Evolutionary conservation across 208 protist species (phyloP), one percentile per base, ranked within the genome.

Genomic region (Spongospora subterranea): DNA sequence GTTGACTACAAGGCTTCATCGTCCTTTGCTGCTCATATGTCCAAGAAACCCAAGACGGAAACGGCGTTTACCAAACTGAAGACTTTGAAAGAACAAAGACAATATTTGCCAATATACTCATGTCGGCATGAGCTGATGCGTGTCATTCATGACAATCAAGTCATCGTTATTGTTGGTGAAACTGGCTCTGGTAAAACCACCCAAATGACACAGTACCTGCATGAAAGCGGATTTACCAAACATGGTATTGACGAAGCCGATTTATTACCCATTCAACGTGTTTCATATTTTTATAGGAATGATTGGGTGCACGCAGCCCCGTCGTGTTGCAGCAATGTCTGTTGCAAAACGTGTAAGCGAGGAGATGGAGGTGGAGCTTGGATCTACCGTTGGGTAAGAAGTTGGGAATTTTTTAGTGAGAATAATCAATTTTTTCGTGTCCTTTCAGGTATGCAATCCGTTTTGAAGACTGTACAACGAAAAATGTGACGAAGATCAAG

Each of bases 301-400:
- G n/a, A 90, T 91, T 40, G 89, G 89, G 32, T 91, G 89, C 50
- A 91, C 89, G 1, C 99, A 99, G 93, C 99, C 99, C 38, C 95
- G 99, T 20, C 96, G 99, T 71, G 98, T 99, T 76, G 99, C 99
- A 6, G 99, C 99, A 6, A 98, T 99, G 76, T 98, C 96, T 53
- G 98, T 99, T 35, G 98, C 99, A 32, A 95, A 96, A 92, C 96
- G 99, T 77, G 99, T 99, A 17, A 77, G 90, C 35, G 96, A 98
- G 88, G 97, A 99, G 88, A 95, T 98, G 91, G 94, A 91, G 0
- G 71, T 89, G 24, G 53, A 91, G 0, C 91, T 98, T 0, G 97
- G 97, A 32, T 20, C 89, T 0, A 38, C 94, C 40, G 95, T 96
- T 24, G 92, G 92, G 88, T 45, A 88, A 24, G 76, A 88, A 6